Percentiles rank a stretch among this genome's conserved stretches.
Conservation (phyloP, 352 stramenopile genomes). For the Phytophthora brassicae region DNA sequence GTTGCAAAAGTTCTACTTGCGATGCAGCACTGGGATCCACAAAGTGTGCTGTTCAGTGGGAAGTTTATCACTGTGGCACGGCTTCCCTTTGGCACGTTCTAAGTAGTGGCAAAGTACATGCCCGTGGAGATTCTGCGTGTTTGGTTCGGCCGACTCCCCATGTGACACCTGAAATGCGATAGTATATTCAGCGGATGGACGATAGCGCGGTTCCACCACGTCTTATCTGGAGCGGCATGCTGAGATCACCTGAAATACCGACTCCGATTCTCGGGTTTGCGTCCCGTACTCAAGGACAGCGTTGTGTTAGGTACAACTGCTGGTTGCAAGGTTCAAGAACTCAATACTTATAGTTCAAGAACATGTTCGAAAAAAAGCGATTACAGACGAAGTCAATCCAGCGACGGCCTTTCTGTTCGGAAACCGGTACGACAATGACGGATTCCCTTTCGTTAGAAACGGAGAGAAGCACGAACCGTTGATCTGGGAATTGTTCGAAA, state of each 20-base stretch:
- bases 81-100: not conserved
- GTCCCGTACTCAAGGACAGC: not conserved
- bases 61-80: not conserved
- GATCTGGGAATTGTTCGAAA: too few relatives aligned
- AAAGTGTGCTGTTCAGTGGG: not conserved
- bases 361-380: not conserved
- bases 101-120: not conserved
- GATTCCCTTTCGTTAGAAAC: not conserved
- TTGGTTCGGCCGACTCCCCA: not conserved
- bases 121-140: not conserved
- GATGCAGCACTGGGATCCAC: not conserved
- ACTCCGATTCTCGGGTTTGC: not conserved
- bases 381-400: not conserved
- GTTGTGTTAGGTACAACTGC: not conserved
- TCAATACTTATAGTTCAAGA: not conserved
- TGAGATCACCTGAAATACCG: not conserved
- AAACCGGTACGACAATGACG: not conserved
- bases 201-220: constrained; percentile 4
- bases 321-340: constrained; percentile 1
- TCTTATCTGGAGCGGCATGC: constrained; percentile 5
- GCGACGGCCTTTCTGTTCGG: not conserved
- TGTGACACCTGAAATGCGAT: constrained; percentile 9
- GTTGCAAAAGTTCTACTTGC: not conserved
- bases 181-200: constrained; percentile 11
- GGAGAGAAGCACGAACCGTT: not conserved